A percentile compares a stretch with the other conserved stretches of the same genome.
Evolutionary conservation across 768 basidiomycete genomes (phyloP).

Genomic region (Lactarius quietus): DNA sequence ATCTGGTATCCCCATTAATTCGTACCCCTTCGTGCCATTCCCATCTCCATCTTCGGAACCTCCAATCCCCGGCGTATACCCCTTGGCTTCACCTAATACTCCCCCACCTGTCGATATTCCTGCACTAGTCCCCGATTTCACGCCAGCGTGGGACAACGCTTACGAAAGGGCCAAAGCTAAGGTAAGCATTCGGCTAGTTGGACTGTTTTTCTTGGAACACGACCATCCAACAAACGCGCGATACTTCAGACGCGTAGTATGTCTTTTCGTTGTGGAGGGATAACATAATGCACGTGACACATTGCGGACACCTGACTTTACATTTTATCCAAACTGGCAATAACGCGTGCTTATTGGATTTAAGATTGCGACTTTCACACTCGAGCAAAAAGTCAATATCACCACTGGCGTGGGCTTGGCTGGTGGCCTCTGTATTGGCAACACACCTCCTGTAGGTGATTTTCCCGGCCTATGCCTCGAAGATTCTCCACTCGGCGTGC

Average conservation of each 20-base stretch:
- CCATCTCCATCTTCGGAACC: constrained; percentile 41
- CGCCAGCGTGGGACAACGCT: constrained; percentile 53
- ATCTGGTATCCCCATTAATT: constrained; percentile 12
- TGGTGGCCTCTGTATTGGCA: constrained; percentile 64
- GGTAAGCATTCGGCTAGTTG: not conserved
- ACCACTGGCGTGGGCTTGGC: constrained; percentile 44
- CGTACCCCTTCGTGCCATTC: constrained; percentile 18
- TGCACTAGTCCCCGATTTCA: constrained; percentile 46
- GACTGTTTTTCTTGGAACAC: not conserved
- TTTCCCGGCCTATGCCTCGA: constrained; percentile 75
- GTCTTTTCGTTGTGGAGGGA: not conserved
- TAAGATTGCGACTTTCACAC: constrained; percentile 20
- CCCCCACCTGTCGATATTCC: constrained; percentile 50
- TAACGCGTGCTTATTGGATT: not conserved
- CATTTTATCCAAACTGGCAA: not conserved
- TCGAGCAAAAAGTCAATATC: constrained; percentile 27
- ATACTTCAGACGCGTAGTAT: too few species aligned
- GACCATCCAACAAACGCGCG: too few species aligned
- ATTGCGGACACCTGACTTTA: not conserved
- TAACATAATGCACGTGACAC: not conserved
- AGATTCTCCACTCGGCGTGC: constrained; percentile 76
- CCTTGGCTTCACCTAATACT: constrained; percentile 48
- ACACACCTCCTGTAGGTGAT: constrained; percentile 49
- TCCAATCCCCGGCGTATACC: constrained; percentile 52
- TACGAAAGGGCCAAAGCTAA: constrained; percentile 52